Evolutionary conservation across 2,329 filamentous ascomycete genomes (phyloP).

Genomic region (Phaeosphaeria sp.): DNA sequence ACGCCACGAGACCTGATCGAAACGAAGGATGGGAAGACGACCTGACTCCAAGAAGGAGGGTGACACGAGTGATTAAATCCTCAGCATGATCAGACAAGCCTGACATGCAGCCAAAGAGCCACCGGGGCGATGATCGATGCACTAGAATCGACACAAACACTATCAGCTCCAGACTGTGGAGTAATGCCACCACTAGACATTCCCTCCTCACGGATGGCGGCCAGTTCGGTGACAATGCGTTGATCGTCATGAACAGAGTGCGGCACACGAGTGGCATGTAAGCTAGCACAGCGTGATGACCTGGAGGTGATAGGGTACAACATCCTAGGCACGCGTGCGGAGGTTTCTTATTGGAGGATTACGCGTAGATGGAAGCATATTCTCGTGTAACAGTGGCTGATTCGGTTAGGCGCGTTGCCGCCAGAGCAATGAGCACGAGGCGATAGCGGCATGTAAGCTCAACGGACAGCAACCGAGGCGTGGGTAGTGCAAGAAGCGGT

Average conservation of each 20-base stretch:
- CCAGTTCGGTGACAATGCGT: constrained; percentile 15
- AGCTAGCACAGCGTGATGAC: constrained; percentile 10
- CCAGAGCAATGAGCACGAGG: constrained; percentile 11
- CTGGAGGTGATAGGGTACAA: constrained; percentile 8
- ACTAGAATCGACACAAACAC: constrained; percentile 10
- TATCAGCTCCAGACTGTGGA: constrained; percentile 21
- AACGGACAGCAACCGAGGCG: constrained; percentile 16
- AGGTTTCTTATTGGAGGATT: constrained; percentile 13
- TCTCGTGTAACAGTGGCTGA: constrained; percentile 14
- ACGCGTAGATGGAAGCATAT: constrained; percentile 6
- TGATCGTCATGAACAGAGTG: constrained; percentile 24
- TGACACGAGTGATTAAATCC: constrained; percentile 26
- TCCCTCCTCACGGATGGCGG: constrained; percentile 17
- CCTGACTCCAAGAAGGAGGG: constrained; percentile 13
- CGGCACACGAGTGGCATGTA: constrained; percentile 19
- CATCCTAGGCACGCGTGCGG: constrained; percentile 15
- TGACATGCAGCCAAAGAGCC: constrained; percentile 8
- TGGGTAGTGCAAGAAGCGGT: constrained; percentile 21
- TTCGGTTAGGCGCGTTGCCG: constrained; percentile 22
- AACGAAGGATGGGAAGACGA: constrained; percentile 14
- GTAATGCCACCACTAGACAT: constrained; percentile 26
- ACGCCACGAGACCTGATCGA: not conserved
- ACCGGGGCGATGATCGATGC: constrained; percentile 17
- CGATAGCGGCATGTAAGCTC: constrained; percentile 11
- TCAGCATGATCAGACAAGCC: constrained; percentile 15